Base-by-base conservation (phyloP, 176 grass and related monocot species). In the Ampelocalamus luodianensis region DNA sequence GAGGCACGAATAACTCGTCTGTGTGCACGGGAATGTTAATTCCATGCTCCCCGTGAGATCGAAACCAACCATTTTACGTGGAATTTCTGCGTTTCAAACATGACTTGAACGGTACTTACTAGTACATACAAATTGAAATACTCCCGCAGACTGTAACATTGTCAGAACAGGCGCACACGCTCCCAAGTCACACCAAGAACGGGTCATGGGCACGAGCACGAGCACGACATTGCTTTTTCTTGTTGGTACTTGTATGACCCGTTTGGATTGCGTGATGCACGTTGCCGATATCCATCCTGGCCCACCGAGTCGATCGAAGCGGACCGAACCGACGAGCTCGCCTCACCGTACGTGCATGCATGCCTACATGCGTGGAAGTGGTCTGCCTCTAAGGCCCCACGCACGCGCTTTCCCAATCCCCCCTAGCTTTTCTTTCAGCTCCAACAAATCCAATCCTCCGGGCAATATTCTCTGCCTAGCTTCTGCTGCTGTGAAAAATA, bases 261-360 rank as follows among this genome's bases (percentile, higher is more conserved):
- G 42, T 53, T 39, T 18, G 73, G 84, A 36, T 61, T 24, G 74
- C 84, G 67, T 83, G 84, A 23, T 65, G 88, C 88, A 90, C 88
- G 84, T 87, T 87, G 84, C 39, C 23, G 45, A 82, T 80, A 76
- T 27, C 63, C 71, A 3, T 22, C 8, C 12, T 74, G 89, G 73
- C 67, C 89, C 88, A 73, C 79, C 26, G 38, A 43, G 12, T 3
- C 20, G 17, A 11, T 1, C 20, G 15, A 14, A 26, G 26, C 53
- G 43, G 36, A 24, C 24, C 8, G 32, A 34, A 34, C 32, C 32
- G 27, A 37, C 27, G 27, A 6, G n/a, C 38, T 66, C 72, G 73
- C 38, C 20, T 59, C 49, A 64, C 38, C 20, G 59, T 36, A 3
- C 51, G 79, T 56, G 79, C 74, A 27, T 64, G 49, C 73, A 36